Evolutionary conservation across 257 asterid genomes (phyloP), one percentile per base, ranked within the genome.

Genomic region (Solanum pennellii): DNA sequence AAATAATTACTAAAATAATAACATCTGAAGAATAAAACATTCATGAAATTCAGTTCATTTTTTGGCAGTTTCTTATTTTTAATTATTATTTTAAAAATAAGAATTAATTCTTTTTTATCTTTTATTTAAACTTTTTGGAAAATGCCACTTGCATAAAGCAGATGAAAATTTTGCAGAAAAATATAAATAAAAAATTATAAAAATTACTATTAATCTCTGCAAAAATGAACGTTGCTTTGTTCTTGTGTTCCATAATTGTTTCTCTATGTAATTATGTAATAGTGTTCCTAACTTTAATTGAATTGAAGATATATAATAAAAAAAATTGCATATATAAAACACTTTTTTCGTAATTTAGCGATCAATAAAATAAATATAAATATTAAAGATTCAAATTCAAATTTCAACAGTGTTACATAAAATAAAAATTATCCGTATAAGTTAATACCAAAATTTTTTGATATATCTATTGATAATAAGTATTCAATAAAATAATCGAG

Each of bases 171-270:
- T 15, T 45, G 10, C 42, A 79, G 27, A 79, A 2, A 77, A 7
- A 35, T 1, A 35, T 21, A 21, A 3, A 74, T 37, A 31, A 18
- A 56, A 56, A 18, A 56, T 52, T 37, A 31, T 56, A 18, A 56
- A 56, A 2, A 52, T 52, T 52, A 33, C 12, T 31, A 69, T 35
- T 33, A n/a, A 27, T 89, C 86, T 76, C 95, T 93, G 94, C 91
- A 69, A 90, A 92, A 90, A 52, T 91, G 93, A 89, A 92, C 96
- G 95, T 93, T 93, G 39, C 84, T 89, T 88, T 90, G 89, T 90
- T 88, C 68, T 90, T 72, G 91, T 91, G 89, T 87, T 85, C 88
- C 65, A 87, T 86, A 12, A 86, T 69, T 37, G 35, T 83, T 27
- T 89, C 89, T 45, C 42, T 77, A 7, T 77, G 62, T 42, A 77